Percentiles rank a stretch among this genome's conserved stretches.
These are phyloP conservation scores for Tripterygium wilfordii DNA, from an alignment of 177 flowering plant species.

Conservation along the genomic window DNA sequence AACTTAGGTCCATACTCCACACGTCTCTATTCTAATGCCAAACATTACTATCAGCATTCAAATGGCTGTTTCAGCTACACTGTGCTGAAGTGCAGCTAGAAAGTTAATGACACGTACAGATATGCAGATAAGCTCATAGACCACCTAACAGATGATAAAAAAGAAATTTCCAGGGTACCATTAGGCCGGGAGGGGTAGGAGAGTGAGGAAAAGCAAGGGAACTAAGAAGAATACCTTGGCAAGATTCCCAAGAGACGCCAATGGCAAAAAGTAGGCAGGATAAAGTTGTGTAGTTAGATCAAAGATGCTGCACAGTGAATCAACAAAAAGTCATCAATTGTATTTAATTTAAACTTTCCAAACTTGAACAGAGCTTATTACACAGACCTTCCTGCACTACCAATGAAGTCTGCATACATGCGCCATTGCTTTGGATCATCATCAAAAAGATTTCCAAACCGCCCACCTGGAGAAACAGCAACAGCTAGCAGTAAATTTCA, in stretches of 20 bases:
- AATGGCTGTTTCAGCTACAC: no score
- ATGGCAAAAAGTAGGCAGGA: slow-evolving; percentile 77
- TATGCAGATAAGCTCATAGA: no score
- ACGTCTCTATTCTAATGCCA: no score
- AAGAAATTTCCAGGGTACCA: no score
- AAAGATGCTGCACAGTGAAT: slow-evolving; percentile 65
- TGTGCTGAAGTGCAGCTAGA: no score
- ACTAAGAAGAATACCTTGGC: slow-evolving; percentile 68
- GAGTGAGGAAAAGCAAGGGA: no score
- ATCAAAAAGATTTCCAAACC: slow-evolving; percentile 88
- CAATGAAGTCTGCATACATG: slow-evolving; percentile 95
- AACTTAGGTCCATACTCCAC: no score
- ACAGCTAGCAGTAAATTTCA: slow-evolving; percentile 18
- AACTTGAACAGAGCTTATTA: slow-evolving; percentile 7
- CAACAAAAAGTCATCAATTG: slow-evolving; percentile 1
- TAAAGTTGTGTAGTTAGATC: slow-evolving; percentile 78
- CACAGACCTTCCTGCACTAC: slow-evolving; percentile 89
- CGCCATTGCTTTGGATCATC: slow-evolving; percentile 98
- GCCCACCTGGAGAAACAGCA: slow-evolving; percentile 61
- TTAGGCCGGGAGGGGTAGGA: no score
- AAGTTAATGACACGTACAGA: no score
- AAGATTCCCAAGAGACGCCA: slow-evolving; percentile 93
- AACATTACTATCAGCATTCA: no score
- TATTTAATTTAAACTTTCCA: neutral
- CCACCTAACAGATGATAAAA: no score